phyloP scores from a whole-genome alignment of 441 rosid genomes.

The Eugenia klotzschiana region DNA sequence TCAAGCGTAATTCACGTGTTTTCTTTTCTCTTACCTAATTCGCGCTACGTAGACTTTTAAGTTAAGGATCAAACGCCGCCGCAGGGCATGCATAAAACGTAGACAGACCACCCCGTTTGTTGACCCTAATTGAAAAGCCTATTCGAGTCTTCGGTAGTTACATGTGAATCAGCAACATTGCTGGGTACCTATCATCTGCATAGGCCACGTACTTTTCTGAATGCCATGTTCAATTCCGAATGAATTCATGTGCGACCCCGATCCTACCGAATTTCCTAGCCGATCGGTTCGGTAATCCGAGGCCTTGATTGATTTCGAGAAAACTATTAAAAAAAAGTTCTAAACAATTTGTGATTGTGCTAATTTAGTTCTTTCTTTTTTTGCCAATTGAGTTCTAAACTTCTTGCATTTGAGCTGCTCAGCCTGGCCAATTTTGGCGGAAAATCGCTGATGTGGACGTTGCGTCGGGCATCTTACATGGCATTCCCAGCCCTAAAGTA shows the following conservation, averaged over 20 bases:
- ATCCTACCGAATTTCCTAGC: accelerated
- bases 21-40: background rate
- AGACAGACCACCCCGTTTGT: background rate
- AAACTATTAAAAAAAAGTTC: too few relatives aligned
- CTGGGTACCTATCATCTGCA: background rate
- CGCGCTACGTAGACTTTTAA: too few relatives aligned
- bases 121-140: background rate
- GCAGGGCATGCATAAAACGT: background rate
- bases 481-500: accelerated
- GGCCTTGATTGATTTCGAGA: background rate
- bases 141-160: background rate
- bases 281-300: accelerated
- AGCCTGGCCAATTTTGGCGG: too few relatives aligned
- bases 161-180: background rate
- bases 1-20: background rate
- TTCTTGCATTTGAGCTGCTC: too few relatives aligned
- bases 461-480: accelerated
- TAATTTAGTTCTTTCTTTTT: too few relatives aligned
- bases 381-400: too few relatives aligned
- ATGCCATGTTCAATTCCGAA: background rate
- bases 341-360: too few relatives aligned
- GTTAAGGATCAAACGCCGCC: background rate
- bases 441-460: too few relatives aligned
- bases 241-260: accelerated
- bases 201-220: background rate